phyloP scores from a whole-genome alignment of 2,329 filamentous ascomycete species.

The Aspergillus sp. region DNA sequence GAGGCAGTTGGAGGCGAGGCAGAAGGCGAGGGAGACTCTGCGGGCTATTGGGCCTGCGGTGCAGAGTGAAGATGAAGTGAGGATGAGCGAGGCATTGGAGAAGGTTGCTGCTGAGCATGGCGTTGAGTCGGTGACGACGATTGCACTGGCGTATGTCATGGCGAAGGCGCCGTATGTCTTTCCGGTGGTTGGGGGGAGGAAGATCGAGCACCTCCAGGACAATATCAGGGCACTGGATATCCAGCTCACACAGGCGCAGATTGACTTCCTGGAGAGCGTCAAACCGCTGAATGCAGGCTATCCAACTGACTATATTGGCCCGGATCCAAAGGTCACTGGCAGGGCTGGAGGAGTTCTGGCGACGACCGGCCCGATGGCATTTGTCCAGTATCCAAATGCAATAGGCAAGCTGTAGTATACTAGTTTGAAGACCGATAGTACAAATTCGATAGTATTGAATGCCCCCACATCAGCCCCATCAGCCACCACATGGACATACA shows the following conservation, averaged over 20 bases:
- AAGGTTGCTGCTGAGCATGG: conserved; percentile 59
- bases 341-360: background rate
- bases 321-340: conserved; percentile 12
- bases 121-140: conserved; percentile 55
- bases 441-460: too few relatives aligned
- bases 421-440: too few relatives aligned
- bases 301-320: conserved; percentile 57
- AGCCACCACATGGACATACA: too few relatives aligned
- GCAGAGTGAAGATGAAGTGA: conserved; percentile 50
- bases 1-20: conserved; percentile 47
- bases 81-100: conserved; percentile 58
- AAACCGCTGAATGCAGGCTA: conserved; percentile 65
- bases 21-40: conserved; percentile 44
- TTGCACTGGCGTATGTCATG: conserved; percentile 73
- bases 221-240: conserved; percentile 69
- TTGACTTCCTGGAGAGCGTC: conserved; percentile 63
- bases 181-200: conserved; percentile 70
- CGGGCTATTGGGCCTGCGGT: conserved; percentile 26
- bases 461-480: too few relatives aligned
- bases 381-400: background rate
- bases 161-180: conserved; percentile 71
- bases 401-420: background rate
- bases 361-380: background rate
- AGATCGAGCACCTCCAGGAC: conserved; percentile 65
- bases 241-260: conserved; percentile 58